Evolutionary conservation across 768 basidiomycete genomes (phyloP), one percentile per base, ranked within the genome.

Genomic region (Suillus decipiens): DNA sequence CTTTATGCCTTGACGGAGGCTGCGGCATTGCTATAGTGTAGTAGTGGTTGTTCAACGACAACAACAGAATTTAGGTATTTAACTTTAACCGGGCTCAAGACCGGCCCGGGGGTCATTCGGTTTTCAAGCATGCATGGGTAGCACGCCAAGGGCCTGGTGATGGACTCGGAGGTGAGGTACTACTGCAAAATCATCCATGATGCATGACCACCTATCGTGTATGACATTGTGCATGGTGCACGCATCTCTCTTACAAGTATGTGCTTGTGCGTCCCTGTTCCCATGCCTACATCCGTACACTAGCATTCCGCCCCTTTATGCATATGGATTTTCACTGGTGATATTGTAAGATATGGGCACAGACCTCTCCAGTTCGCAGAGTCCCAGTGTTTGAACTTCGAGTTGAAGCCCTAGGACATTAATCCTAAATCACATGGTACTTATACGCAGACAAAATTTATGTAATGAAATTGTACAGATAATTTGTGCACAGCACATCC

Each of bases 71-170:
- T n/a, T 71, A 76, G 8, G 67, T 64, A n/a, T 82, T 79, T 61
- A 64, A 76, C 22, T 82, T 79, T 61, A 64, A 76, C 22, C 39
- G 66, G 19, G 76, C 77, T 28, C 67, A 85, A 10, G 73, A 83
- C 60, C n/a, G n/a, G n/a, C 22, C 54, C 15, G 86, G 85, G 84
- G 79, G 80, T 0, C 79, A 84, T 55, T 69, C 71, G 2, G 67
- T 84, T 17, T 62, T 81, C 5, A 71, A 78, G 55, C 74, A 81
- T 61, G 75, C 81, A 5, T 85, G 81, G 79, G 67, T 76, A 28
- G 78, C 77, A 5, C 84, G 83, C 65, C 73, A 75, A 19, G 76
- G 80, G 62, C 78, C 79, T 7, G 78, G 28, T 28, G n/a, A n/a
- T n/a, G n/a, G n/a, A n/a, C n/a, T n/a, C 36, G 36, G 36, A 36